Percentiles rank a stretch among this genome's conserved stretches.
phyloP scores from a whole-genome alignment of 495 filamentous ascomycete genomes.

The Podospora sp. region DNA sequence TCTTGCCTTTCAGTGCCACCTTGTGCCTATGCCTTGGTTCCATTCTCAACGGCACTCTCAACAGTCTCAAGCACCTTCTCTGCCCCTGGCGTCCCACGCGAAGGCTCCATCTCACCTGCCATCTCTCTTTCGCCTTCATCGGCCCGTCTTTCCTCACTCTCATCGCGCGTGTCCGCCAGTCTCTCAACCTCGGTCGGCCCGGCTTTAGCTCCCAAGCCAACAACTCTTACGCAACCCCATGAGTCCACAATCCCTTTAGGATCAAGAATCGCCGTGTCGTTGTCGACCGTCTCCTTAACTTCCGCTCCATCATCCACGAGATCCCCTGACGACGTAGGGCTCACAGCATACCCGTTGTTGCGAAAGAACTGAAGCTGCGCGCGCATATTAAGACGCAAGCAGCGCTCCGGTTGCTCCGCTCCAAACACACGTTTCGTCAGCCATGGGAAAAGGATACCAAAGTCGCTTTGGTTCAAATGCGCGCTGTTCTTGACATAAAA shows the following conservation, averaged over 20 bases:
- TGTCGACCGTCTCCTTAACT: conserved; percentile 24
- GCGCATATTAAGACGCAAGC: conserved; percentile 63
- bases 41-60: neutral
- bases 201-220: conserved; percentile 42
- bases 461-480: conserved; percentile 75
- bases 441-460: conserved; percentile 75
- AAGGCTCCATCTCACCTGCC: conserved; percentile 46
- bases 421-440: conserved; percentile 60
- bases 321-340: conserved; percentile 52
- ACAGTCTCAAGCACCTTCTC: conserved; percentile 9
- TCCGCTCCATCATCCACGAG: conserved; percentile 42
- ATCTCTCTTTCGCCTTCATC: conserved; percentile 43
- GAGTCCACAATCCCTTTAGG: conserved; percentile 23
- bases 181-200: conserved; percentile 30
- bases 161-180: neutral
- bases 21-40: neutral
- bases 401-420: conserved; percentile 62
- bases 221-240: conserved; percentile 47
- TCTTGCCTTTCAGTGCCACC: neutral
- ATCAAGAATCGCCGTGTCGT: conserved; percentile 43
- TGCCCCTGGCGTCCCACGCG: conserved; percentile 7
- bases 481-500: conserved; percentile 66
- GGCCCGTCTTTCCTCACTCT: conserved; percentile 23
- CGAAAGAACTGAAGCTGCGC: conserved; percentile 65
- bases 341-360: conserved; percentile 48